These are phyloP conservation scores for Chaetomium globosum DNA, from an alignment of 2,329 filamentous ascomycete species.

Conservation along the genomic window DNA sequence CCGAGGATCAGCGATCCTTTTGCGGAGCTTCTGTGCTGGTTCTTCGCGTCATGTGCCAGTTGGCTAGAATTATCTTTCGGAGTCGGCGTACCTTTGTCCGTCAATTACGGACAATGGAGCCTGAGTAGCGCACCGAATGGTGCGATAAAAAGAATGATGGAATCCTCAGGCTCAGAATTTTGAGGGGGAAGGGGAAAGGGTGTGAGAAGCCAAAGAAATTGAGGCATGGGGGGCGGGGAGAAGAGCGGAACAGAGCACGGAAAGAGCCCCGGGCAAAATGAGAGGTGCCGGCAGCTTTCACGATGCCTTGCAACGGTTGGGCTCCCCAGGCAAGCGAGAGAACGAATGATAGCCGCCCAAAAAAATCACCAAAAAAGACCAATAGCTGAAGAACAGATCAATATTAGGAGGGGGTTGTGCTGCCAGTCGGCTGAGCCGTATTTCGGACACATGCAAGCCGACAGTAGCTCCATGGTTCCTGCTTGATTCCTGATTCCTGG, in stretches of 20 bases:
- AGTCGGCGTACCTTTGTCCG: slow-evolving; percentile 1
- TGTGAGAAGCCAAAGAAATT: neutral
- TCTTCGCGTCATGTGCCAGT: slow-evolving; percentile 16
- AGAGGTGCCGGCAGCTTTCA: slow-evolving; percentile 26
- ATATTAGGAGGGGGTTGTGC: neutral
- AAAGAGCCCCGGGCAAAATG: slow-evolving; percentile 12
- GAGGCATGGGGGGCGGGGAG: neutral
- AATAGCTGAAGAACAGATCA: slow-evolving; percentile 2
- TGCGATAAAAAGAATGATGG: neutral
- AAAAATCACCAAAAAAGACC: neutral
- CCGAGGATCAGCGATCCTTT: slow-evolving; percentile 16
- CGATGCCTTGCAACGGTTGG: slow-evolving; percentile 19
- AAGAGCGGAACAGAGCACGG: slow-evolving; percentile 8
- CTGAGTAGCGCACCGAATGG: neutral
- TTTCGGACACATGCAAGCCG: neutral
- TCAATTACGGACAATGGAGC: neutral
- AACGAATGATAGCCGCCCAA: neutral
- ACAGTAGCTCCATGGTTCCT: neutral
- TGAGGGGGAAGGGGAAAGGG: neutral
- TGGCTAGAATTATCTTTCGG: slow-evolving; percentile 11
- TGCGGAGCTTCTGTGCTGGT: slow-evolving; percentile 16
- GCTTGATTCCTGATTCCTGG: neutral
- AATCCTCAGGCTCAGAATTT: neutral
- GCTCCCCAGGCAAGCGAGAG: slow-evolving; percentile 14
- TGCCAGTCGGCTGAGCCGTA: neutral